These are phyloP conservation scores for Bruguiera parviflora DNA, from an alignment of 345 rosid genomes.

Conservation along the genomic window DNA sequence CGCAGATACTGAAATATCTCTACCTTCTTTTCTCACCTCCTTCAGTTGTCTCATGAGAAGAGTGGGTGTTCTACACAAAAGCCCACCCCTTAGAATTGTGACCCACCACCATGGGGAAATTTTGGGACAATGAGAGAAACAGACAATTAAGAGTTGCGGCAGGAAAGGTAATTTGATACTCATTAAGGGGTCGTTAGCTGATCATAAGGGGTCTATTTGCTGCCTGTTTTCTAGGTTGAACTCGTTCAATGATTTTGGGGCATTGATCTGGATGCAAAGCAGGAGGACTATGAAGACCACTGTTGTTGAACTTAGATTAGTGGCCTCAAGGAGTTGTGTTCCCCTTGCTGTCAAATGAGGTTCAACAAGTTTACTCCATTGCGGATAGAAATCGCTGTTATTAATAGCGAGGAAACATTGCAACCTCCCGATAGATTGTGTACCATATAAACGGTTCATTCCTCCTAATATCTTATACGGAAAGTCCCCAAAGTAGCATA, in stretches of 20 bases:
- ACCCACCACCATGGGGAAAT: not conserved
- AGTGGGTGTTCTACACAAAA: constrained; percentile 27
- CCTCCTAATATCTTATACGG: not conserved
- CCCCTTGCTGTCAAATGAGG: not conserved
- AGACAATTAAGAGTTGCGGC: not conserved
- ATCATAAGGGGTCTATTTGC: not conserved
- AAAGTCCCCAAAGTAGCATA: too few species aligned
- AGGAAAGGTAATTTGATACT: not conserved
- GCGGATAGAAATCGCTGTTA: not conserved
- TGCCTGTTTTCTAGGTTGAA: not conserved
- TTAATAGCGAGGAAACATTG: not conserved
- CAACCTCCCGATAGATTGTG: not conserved
- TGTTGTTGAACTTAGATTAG: not conserved
- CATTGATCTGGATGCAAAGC: not conserved
- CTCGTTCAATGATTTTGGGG: not conserved
- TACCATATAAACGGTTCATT: not conserved
- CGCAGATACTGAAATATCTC: constrained; percentile 23
- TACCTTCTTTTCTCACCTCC: constrained; percentile 27
- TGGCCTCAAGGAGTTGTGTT: not conserved
- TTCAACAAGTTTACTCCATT: not conserved
- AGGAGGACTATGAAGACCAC: not conserved
- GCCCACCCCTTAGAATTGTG: constrained; percentile 25
- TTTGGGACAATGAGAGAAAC: not conserved
- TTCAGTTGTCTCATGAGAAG: constrained; percentile 18
- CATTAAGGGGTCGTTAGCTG: too few species aligned